Evolutionary conservation across 768 basidiomycete genomes (phyloP).

Genomic region (Suillus discolor): DNA sequence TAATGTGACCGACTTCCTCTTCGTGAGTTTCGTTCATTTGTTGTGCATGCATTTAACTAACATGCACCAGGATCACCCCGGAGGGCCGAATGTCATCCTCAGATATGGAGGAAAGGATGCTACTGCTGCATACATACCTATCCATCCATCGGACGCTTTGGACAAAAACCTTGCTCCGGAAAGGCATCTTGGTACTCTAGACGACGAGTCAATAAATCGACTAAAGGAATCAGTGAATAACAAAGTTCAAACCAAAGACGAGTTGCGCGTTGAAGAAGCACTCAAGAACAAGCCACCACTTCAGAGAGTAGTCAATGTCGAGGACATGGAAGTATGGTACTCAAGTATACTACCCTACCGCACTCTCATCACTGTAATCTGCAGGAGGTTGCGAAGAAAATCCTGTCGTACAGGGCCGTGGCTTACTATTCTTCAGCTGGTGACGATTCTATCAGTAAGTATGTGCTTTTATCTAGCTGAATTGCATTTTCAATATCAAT

Average conservation of each 20-base stretch:
- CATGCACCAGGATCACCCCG: conserved; percentile 65
- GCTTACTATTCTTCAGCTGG: conserved; percentile 87
- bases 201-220: conserved; percentile 42
- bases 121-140: conserved; percentile 73
- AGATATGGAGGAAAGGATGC: conserved; percentile 87
- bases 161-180: conserved; percentile 67
- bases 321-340: conserved; percentile 77
- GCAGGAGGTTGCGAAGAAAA: conserved; percentile 69
- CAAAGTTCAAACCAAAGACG: conserved; percentile 64
- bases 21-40: conserved; percentile 39
- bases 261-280: conserved; percentile 66
- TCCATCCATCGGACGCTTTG: conserved; percentile 84
- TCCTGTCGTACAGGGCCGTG: conserved; percentile 73
- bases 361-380: conserved; percentile 4
- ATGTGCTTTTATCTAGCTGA: not conserved
- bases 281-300: conserved; percentile 64
- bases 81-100: conserved; percentile 80
- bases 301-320: conserved; percentile 68
- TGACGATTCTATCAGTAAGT: conserved; percentile 81
- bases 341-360: not conserved
- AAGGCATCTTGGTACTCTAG: conserved; percentile 73
- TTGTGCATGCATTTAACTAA: not conserved
- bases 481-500: conserved; percentile 21
- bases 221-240: conserved; percentile 41
- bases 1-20: conserved; percentile 80